A percentile compares a stretch with the other conserved stretches of the same genome.
phyloP scores from a whole-genome alignment of 495 filamentous ascomycete genomes.

The Astrocystis sublimbata region DNA sequence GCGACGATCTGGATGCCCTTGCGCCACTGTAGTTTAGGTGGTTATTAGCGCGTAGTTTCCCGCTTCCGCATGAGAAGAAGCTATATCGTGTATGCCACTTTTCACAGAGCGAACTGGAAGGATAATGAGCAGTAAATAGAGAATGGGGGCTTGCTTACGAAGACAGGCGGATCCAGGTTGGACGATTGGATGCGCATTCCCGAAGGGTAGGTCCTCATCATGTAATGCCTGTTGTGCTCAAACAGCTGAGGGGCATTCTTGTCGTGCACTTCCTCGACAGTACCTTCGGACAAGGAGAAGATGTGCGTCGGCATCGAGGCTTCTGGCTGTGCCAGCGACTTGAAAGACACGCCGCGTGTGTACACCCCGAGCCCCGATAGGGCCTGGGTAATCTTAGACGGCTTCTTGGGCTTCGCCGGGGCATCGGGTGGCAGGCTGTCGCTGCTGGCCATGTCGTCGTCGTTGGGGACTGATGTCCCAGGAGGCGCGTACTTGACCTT shows the following conservation, averaged over 20 bases:
- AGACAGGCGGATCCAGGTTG: constrained; percentile 78
- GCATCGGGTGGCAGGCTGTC: constrained; percentile 20
- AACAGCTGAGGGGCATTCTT: constrained; percentile 63
- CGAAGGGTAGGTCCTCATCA: constrained; percentile 89
- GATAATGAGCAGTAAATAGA: background rate
- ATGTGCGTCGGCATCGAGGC: constrained; percentile 78
- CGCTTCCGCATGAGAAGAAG: background rate
- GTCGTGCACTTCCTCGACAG: constrained; percentile 69
- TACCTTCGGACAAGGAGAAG: constrained; percentile 81
- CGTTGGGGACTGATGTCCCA: constrained; percentile 31
- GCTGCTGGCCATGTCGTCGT: constrained; percentile 24
- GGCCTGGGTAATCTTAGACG: constrained; percentile 72
- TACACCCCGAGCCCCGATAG: constrained; percentile 79
- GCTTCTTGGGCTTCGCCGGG: constrained; percentile 36
- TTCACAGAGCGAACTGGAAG: background rate
- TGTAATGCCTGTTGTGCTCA: constrained; percentile 74
- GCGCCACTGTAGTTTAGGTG: constrained; percentile 55
- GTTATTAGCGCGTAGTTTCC: constrained; percentile 3
- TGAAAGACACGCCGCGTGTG: constrained; percentile 78
- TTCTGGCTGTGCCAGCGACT: constrained; percentile 59
- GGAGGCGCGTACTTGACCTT: constrained; percentile 78
- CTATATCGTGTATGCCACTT: too few species aligned
- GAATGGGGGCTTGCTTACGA: constrained; percentile 32
- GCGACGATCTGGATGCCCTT: constrained; percentile 91
- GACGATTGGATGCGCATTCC: constrained; percentile 80